A percentile compares a stretch with the other conserved stretches of the same genome.
Evolutionary conservation across 2,329 filamentous ascomycete genomes (phyloP).

Genomic region (Nemania abortiva): DNA sequence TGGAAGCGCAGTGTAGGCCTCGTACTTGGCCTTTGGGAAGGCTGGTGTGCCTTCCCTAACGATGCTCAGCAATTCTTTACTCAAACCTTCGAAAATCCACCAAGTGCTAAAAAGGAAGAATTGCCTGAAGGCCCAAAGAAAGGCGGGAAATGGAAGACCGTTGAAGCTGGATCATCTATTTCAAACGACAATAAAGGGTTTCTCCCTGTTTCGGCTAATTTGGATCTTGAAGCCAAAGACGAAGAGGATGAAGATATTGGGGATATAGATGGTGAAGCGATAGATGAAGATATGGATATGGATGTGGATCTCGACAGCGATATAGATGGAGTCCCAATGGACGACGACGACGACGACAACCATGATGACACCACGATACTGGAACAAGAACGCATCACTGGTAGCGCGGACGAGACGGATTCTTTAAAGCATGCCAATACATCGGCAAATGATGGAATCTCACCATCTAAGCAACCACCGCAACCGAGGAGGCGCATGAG

Average conservation of each 20-base stretch:
- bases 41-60: constrained; percentile 79
- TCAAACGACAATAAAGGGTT: constrained; percentile 47
- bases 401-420: constrained; percentile 42
- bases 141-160: constrained; percentile 62
- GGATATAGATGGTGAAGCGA: constrained; percentile 60
- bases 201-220: constrained; percentile 42
- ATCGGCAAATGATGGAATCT: constrained; percentile 39
- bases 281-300: constrained; percentile 61
- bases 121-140: constrained; percentile 53
- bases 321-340: constrained; percentile 59
- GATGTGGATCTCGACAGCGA: constrained; percentile 64
- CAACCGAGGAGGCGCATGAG: constrained; percentile 72
- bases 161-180: constrained; percentile 57
- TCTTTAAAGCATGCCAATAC: constrained; percentile 45
- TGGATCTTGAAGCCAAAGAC: constrained; percentile 50
- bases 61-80: constrained; percentile 79
- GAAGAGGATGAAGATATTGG: constrained; percentile 56
- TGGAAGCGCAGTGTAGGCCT: constrained; percentile 82
- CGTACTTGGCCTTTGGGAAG: constrained; percentile 78
- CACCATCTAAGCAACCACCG: constrained; percentile 45
- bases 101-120: constrained; percentile 59
- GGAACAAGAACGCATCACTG: constrained; percentile 46
- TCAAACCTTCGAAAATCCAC: constrained; percentile 77
- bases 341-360: constrained; percentile 53
- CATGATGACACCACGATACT: constrained; percentile 55